Evolutionary conservation across 1,139 yeast genomes (phyloP), one percentile per base, ranked within the genome.

Genomic region (Geotrichum europaeum): DNA sequence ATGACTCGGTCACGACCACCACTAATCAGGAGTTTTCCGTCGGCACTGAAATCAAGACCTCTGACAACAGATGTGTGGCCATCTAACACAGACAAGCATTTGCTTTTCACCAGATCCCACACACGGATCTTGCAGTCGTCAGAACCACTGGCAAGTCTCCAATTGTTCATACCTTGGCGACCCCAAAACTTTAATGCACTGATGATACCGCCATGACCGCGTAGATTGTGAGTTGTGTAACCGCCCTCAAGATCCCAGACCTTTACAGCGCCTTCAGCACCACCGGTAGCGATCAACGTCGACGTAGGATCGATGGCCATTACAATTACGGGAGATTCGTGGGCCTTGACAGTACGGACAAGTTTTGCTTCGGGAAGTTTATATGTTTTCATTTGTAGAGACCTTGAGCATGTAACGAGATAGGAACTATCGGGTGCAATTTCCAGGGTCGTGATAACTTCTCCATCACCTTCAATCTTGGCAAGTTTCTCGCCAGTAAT

Each of bases 191-290:
- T 76, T 61, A 94, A 75, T 2, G 96, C 84, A 62, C 96, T 87
- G 53, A 94, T 81, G 6, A 96, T 88, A n/a, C 96, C 86, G 24
- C 96, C 96, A 73, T 95, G 99, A 0, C 99, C 98, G 72, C 89
- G 87, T 64, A 94, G 81, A 20, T 90, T 86, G 74, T 94, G 99
- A 0, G 99, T 94, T 1, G 87, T 83, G 66, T 82, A 90, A 1
- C 96, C 95, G 45, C 92, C 92, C 65, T 84, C 92, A 53, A 94
- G 81, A 73, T 94, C 99, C 88, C 96, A 91, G 1, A 95, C 96
- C 57, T 90, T 86, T 24, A 92, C 88, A 50, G 85, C 83, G 57
- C 99, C 98, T 72, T 95, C 99, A 0, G 97, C 88, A 55, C 96
- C 94, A 56, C 99, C 99, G 69, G 95, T 86, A 47, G 97, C 96